Base-by-base conservation (phyloP, 495 filamentous ascomycete genomes). In the Podospora pseudopauciseta region DNA sequence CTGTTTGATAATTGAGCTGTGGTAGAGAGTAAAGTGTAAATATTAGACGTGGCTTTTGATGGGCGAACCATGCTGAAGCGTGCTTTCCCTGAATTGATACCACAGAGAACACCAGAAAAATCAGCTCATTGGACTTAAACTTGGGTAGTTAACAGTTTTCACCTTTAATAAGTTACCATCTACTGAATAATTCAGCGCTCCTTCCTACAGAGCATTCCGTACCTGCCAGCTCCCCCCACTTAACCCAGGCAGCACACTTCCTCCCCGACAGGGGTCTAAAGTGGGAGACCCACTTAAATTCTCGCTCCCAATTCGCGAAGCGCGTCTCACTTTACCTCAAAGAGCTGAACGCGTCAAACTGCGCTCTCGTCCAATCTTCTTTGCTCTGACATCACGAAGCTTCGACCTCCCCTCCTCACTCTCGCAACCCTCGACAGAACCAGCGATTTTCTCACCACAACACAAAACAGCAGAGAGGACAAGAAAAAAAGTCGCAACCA, bases 401-500 rank as follows among this genome's bases (percentile, higher is more conserved):
- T 34, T 3, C 34, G 63, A 60, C 62, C 26, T 26, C 18, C 5
- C 55, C 56, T 20, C 5, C 44, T 19, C 39, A 13, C 39, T 49
- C 3, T 49, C 39, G 39, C 39, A 49, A 49, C 39, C 20, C 1
- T 23, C 39, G 39, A 49, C 34, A 13, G 3, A 60, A 23, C 34
- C 28, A 49, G 5, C 49, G 55, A 23, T 23, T 1, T 23, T 23
- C 20, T 23, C 20, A 20, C 16, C 5, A 58, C 18, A 26, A 60
- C 18, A n/a, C 64, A 23, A 5, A 23, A 23, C 20, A 23, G n/a
- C 23, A 54, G 26, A 6, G 53, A 53, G 4, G 49, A n/a, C 11
- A 60, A 27, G 5, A 32, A 65, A 54, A 54, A 53, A 18, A 34
- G n/a, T 19, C 15, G 28, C 57, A 27, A 75, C 75, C 18, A 97